Evolutionary conservation across 352 stramenopile genomes (phyloP), one percentile per base, ranked within the genome.

Genomic region (Phytopythium chamaehyphon): DNA sequence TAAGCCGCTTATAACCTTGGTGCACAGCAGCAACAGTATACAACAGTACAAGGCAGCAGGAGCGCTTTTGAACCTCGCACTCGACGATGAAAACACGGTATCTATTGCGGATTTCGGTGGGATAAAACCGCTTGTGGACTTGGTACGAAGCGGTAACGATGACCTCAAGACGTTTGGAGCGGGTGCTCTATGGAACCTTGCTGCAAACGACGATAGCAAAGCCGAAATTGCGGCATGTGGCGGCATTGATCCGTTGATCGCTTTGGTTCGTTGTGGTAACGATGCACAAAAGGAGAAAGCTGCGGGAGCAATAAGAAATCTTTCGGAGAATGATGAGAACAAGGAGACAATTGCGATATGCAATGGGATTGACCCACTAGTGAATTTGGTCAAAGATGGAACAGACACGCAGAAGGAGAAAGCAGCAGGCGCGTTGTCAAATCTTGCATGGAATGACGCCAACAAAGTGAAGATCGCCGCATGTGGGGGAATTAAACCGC

Each of bases 11-110:
- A 22, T 54, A 7, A 7, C 14, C 1, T 10, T 36, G 0, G 47
- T 18, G 6, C 6, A 6, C 5, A 22, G 45, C 18, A 22, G 47
- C 15, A 35, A 16, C 2, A 35, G 23, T 8, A 46, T 14, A 15
- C 47, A 45, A 7, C 33, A 53, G 22, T 31, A 53, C 21, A 53
- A 53, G 11, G 47, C 47, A 16, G 36, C 36, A 16, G 15, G 10
- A 2, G 47, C 47, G n/a, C 31, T 53, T 21, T 33, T 18, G 23
- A 37, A 43, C n/a, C 47, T 53, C 9, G 47, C 47, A 6, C 12
- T 15, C 0, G 12, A 24, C 6, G 6, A n/a, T 14, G 43, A 37
- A 10, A 37, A 38, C 16, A 37, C 9, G 14, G 16, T 9, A 15
- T 19, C 24, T 8, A 38, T 49, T 18, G 43, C 18, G 2, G 14